Evolutionary conservation across 306 rosid species (phyloP), one percentile per base, ranked within the genome.

Genomic region (Chamaecrista fasciculata): DNA sequence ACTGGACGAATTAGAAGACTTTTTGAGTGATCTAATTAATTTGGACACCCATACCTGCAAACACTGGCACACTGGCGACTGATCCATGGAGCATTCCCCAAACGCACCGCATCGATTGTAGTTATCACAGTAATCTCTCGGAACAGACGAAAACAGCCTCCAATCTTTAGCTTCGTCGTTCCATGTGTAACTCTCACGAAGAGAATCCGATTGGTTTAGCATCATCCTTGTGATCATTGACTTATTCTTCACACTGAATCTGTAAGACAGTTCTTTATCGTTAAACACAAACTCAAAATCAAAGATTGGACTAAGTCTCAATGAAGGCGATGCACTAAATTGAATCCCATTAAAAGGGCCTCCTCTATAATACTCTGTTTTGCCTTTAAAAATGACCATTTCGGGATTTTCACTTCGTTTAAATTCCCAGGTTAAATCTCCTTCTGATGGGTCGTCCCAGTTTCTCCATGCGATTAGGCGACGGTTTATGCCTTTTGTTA

Each of bases 381-480:
- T 24, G 31, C 78, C 78, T n/a, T 59, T 60, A 78, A 71, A 61
- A 53, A 76, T 76, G 5, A 66, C 53, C 15, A 12, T 1, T 18
- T 76, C 72, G 12, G 81, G 64, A 24, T 40, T 18, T 47, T 16
- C 58, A n/a, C n/a, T 9, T 16, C 28, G 26, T 43, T 68, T 2
- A 15, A 80, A 1, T 16, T 34, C 72, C 49, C 58, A 76, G 21
- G 49, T 65, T 4, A 80, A 76, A 28, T 76, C 75, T n/a, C 75
- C 86, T 3, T 72, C 79, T 55, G 85, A 81, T n/a, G 85, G 85
- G 2, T 87, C 94, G 0, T 76, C 68, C 47, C 79, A n/a, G 14
- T 40, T 77, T 69, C 59, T 83, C 88, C 90, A 81, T 0, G 88
- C 76, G 0, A 79, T 66, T 37, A 87, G 31, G 4, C 26, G 11